Evolutionary conservation across 1,284 basidiomycete species (phyloP), one percentile per base, ranked within the genome.

Genomic region (Veloporphyrellus conicus): DNA sequence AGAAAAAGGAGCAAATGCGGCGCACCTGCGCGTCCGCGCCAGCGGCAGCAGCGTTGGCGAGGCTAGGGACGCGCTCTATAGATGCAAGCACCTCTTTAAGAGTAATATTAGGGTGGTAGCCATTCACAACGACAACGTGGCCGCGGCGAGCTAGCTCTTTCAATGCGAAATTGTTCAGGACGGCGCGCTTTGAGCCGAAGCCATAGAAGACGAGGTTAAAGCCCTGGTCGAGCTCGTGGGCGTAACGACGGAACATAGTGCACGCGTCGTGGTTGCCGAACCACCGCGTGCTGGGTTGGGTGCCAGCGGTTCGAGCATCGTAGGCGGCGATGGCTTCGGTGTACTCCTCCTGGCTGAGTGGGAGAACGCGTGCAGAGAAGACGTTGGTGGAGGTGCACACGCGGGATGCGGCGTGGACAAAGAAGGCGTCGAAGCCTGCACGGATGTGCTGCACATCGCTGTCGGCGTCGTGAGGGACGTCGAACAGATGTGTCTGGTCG

Each of bases 131-230:
- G 37, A 92, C 77, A 41, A 89, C 84, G 58, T 90, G 79, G 0
- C 87, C 89, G 0, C 63, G 64, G 50, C 73, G 76, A 6, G 75
- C 66, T 54, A 87, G 82, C 12, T 66, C 58, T 3, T 74, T 60
- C 6, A 66, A 70, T 2, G 85, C 88, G 54, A 95, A 88, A 18
- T 76, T 68, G 63, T 94, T 90, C 20, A 96, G 68, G 6, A 87
- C 56, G 12, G 62, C 67, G 43, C 89, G 75, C 63, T 96, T 97
- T 19, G 89, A 93, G 1, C 93, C 93, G 58, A 82, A 81, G 1
- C 93, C 93, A 58, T 92, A 90, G 61, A 90, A 83, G 10, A 93
- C 66, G 44, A 96, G 69, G 63, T 90, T 92, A 74, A 93, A 95
- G 1, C 89, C 91, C 59, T 84, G 77, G 1, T 76, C 70, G 19